Evolutionary conservation across 1,284 basidiomycete species (phyloP).

Genomic region (Ustilago shanxiensis): DNA sequence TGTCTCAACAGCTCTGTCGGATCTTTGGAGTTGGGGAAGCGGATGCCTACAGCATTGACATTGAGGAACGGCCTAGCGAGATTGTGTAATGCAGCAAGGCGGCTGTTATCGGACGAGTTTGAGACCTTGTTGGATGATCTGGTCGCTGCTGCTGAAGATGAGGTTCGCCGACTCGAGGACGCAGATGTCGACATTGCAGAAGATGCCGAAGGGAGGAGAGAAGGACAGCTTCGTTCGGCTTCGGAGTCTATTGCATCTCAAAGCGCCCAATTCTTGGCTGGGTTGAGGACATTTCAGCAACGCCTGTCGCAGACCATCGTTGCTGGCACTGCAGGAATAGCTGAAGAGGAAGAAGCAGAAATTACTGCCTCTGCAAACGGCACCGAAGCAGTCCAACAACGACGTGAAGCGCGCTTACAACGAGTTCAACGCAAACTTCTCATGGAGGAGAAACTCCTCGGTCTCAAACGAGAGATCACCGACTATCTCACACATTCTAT

Average conservation of each 20-base stretch:
- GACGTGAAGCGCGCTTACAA: constrained; percentile 35
- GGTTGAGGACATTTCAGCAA: constrained; percentile 47
- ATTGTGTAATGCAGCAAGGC: constrained; percentile 40
- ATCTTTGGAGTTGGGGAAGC: constrained; percentile 19
- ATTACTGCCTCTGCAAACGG: constrained; percentile 4
- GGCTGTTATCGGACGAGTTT: constrained; percentile 43
- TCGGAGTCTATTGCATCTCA: constrained; percentile 20
- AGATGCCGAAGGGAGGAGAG: neutral
- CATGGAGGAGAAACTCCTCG: constrained; percentile 50
- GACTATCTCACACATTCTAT: constrained; percentile 40
- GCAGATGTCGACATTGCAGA: constrained; percentile 8
- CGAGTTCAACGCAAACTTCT: constrained; percentile 43
- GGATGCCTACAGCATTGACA: constrained; percentile 21
- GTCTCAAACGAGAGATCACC: constrained; percentile 50
- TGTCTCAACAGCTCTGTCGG: constrained; percentile 42
- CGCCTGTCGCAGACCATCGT: constrained; percentile 36
- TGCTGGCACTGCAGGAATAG: constrained; percentile 26
- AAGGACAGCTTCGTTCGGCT: constrained; percentile 19
- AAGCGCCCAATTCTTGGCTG: constrained; percentile 33
- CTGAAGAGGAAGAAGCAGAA: constrained; percentile 26
- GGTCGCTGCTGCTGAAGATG: constrained; percentile 40
- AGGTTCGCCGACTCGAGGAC: constrained; percentile 30
- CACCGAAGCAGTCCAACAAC: constrained; percentile 17
- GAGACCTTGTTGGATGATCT: constrained; percentile 48
- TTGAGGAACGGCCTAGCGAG: constrained; percentile 31